A percentile compares a stretch with the other conserved stretches of the same genome.
Evolutionary conservation across 371 early-diverging fungal species (phyloP).

Genomic region (Mucor mucedo): DNA sequence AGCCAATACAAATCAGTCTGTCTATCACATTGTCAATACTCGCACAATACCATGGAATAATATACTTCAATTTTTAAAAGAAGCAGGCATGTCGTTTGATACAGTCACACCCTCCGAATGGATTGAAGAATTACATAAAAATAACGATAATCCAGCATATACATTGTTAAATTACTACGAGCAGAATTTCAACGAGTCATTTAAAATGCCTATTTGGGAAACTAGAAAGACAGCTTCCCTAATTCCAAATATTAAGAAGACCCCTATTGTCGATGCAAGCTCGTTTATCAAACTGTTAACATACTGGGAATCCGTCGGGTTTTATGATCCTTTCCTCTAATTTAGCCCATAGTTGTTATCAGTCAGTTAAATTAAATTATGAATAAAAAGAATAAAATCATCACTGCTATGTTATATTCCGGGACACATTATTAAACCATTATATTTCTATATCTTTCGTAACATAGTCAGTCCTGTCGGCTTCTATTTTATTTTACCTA

Average conservation of each 20-base stretch:
- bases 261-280: conserved; percentile 18
- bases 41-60: conserved; percentile 26
- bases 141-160: conserved; percentile 39
- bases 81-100: conserved; percentile 39
- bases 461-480: neutral
- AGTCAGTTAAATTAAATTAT: too few species aligned
- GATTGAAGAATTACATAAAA: conserved; percentile 29
- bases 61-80: conserved; percentile 30
- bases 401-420: too few species aligned
- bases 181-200: conserved; percentile 14
- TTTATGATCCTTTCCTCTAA: conserved; percentile 9
- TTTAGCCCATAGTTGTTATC: too few species aligned
- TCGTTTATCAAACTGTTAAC: conserved; percentile 22
- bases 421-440: too few species aligned
- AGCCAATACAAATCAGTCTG: neutral
- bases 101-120: conserved; percentile 29
- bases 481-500: too few species aligned
- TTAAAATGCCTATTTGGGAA: conserved; percentile 34
- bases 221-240: conserved; percentile 23
- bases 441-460: neutral
- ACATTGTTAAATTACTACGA: conserved; percentile 38
- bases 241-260: conserved; percentile 8
- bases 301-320: conserved; percentile 30
- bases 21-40: conserved; percentile 49
- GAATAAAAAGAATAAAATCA: too few species aligned